phyloP scores from a whole-genome alignment of 2,329 filamentous ascomycete species.

The Penicillium sclerotigenum region DNA sequence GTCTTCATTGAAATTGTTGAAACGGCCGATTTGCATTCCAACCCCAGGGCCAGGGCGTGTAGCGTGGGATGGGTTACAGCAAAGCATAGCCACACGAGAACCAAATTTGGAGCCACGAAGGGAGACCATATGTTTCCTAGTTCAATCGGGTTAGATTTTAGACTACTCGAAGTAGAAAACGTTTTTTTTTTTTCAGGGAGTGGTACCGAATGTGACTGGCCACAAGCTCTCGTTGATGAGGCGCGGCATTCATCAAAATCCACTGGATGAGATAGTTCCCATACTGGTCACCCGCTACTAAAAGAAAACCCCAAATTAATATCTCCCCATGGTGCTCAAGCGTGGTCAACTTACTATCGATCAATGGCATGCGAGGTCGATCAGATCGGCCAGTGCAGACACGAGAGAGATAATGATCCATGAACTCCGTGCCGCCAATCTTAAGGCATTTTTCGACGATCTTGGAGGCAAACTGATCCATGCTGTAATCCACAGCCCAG shows the following conservation, averaged over 20 bases:
- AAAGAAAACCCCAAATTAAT: conserved; percentile 12
- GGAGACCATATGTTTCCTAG: conserved; percentile 94
- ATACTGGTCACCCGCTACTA: conserved; percentile 92
- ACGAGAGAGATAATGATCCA: conserved; percentile 86
- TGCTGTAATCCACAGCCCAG: conserved; percentile 93
- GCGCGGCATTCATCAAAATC: conserved; percentile 82
- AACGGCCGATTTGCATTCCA: conserved; percentile 62
- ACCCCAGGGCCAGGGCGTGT: conserved; percentile 84
- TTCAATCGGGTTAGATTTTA: conserved; percentile 4
- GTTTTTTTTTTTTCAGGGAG: no score
- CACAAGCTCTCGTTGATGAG: conserved; percentile 89
- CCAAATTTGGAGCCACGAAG: conserved; percentile 97
- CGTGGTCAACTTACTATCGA: conserved; percentile 66
- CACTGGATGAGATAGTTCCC: conserved; percentile 98
- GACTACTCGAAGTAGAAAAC: neutral
- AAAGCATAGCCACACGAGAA: conserved; percentile 97
- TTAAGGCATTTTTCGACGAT: conserved; percentile 99
- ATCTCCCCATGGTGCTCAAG: neutral
- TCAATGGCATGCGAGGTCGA: conserved; percentile 90
- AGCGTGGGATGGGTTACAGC: conserved; percentile 86
- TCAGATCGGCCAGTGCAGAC: conserved; percentile 89
- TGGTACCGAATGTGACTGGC: conserved; percentile 76
- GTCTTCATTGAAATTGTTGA: conserved; percentile 52
- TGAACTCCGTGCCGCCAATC: conserved; percentile 85
- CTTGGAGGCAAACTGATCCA: conserved; percentile 98